Evolutionary conservation across 164 flowering plant genomes (phyloP).

Genomic region (Nymphaea colorata): DNA sequence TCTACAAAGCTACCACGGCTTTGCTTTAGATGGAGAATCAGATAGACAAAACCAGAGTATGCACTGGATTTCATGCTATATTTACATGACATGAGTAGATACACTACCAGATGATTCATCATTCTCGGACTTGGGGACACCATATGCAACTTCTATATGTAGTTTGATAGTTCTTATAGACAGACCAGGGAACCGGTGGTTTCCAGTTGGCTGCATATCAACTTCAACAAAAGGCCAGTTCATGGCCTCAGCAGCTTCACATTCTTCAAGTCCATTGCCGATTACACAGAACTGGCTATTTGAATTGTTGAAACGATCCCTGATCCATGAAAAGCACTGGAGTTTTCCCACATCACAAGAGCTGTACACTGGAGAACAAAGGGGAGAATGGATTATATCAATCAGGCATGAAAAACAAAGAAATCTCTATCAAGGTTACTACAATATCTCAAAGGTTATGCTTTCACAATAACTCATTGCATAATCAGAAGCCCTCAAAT

Average conservation of each 20-base stretch:
- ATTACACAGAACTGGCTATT: slow-evolving; percentile 70
- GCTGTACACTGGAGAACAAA: slow-evolving; percentile 64
- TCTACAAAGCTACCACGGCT: too few species aligned
- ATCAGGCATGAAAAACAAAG: background rate
- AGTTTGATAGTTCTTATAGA: slow-evolving; percentile 41
- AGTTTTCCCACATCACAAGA: slow-evolving; percentile 88
- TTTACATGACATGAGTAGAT: background rate
- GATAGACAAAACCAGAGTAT: too few species aligned
- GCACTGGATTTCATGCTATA: too few species aligned
- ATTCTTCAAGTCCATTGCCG: slow-evolving; percentile 96
- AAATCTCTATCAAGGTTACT: background rate
- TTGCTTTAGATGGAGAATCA: too few species aligned
- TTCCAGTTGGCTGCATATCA: slow-evolving; percentile 42
- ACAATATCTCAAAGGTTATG: too few species aligned
- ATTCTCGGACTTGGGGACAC: background rate
- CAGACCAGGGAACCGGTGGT: slow-evolving; percentile 81
- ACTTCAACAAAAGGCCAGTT: slow-evolving; percentile 82
- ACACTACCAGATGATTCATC: background rate
- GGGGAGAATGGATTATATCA: background rate
- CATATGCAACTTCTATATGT: slow-evolving; percentile 58
- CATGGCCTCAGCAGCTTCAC: slow-evolving; percentile 77
- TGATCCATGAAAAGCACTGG: slow-evolving; percentile 73
- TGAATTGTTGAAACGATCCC: slow-evolving; percentile 46
- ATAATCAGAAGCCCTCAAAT: too few species aligned
- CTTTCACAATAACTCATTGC: too few species aligned